phyloP scores from a whole-genome alignment of 805 yeast species.

The Debaryomyces hansenii region DNA sequence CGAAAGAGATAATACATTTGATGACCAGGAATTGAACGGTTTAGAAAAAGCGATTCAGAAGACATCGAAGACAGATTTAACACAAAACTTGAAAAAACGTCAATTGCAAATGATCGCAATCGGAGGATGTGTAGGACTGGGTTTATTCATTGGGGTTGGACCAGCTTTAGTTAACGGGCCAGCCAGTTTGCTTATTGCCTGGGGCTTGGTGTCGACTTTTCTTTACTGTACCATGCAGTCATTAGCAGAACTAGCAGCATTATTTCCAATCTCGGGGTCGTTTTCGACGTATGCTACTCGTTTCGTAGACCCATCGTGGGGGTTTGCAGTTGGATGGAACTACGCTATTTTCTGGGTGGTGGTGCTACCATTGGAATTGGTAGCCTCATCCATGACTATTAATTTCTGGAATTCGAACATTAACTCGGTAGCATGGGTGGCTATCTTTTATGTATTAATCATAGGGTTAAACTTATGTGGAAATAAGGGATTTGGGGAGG shows the following conservation, averaged over 20 bases:
- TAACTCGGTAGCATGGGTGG: conserved; percentile 43
- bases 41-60: conserved; percentile 5
- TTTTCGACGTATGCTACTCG: conserved; percentile 41
- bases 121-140: conserved; percentile 45
- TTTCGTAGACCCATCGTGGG: conserved; percentile 45
- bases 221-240: conserved; percentile 46
- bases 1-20: conserved; percentile 11
- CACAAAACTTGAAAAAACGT: conserved; percentile 27
- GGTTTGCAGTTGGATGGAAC: conserved; percentile 48
- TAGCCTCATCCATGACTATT: conserved; percentile 42
- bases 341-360: conserved; percentile 46
- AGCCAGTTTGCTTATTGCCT: conserved; percentile 33
- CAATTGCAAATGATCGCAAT: conserved; percentile 41
- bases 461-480: conserved; percentile 35
- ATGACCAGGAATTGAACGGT: conserved; percentile 5
- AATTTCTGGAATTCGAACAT: conserved; percentile 39
- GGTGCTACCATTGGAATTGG: conserved; percentile 43
- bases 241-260: conserved; percentile 39
- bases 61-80: conserved; percentile 9
- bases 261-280: conserved; percentile 40
- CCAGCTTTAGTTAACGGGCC: conserved; percentile 37
- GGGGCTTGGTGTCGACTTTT: conserved; percentile 40
- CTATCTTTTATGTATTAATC: conserved; percentile 37
- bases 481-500: conserved; percentile 37
- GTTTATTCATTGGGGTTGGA: conserved; percentile 41